Evolutionary conservation across 108 stramenopile genomes (phyloP), one percentile per base, ranked within the genome.

Genomic region (Cyclotella sp.): DNA sequence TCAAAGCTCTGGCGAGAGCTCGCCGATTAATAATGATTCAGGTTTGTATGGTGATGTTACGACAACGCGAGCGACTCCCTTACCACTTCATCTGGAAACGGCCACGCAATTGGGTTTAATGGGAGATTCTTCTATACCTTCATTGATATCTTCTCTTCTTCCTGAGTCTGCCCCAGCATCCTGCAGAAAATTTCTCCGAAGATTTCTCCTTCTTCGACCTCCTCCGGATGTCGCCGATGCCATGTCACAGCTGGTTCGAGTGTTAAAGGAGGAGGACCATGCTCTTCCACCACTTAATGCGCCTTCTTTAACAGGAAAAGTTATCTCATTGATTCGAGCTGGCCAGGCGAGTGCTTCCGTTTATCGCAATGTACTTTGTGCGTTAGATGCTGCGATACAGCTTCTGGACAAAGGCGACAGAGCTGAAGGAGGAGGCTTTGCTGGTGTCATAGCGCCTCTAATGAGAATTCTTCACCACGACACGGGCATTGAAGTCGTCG

Each of bases 261-360:
- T 78, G 18, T 54, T 93, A 24, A 86, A 87, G 62, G 63, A 82
- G 19, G 74, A 79, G 16, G 26, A 69, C 28, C 16, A 13, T 41
- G 75, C 65, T 14, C 44, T 73, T 6, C 88, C 70, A 78, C 61
- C 58, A 79, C 87, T 26, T 55, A 80, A 15, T 71, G 90, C 63
- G 12, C 72, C 52, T 14, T 88, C 89, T 26, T 81, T 91, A 8
- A 61, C 91, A 0, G 95, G 92, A 0, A 93, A 93, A 69, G 79
- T 92, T 14, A 47, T 90, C 16, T 79, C 89, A 26, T 59, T 93
- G 80, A 81, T 95, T 52, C 85, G 88, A 27, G 91, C 90, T n/a
- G 91, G 91, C 11, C 91, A 95, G 68, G 95, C 95, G 3, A 85
- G 89, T 49, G 92, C 91, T 6, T 26, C 83, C 11, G 88, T 95